phyloP scores from a whole-genome alignment of 2,329 filamentous ascomycete species.

The Ophiostoma piceae region DNA sequence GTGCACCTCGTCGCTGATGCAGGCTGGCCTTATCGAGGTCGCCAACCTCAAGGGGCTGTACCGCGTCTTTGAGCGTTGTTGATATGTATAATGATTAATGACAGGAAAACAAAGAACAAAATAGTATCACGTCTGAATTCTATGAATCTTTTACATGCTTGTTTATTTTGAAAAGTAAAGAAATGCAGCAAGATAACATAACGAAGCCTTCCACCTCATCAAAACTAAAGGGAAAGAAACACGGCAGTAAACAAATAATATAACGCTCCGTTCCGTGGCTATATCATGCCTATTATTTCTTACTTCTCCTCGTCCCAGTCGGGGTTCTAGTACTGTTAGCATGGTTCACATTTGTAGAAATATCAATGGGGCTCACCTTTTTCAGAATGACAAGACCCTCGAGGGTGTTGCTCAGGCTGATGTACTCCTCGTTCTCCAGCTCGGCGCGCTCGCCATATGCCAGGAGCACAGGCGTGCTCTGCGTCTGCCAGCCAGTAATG shows the following conservation, averaged over 20 bases:
- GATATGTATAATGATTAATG: not conserved
- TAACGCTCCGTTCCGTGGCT: constrained; percentile 5
- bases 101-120: too few species aligned
- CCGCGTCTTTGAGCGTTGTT: constrained; percentile 91
- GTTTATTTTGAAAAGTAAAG: constrained; percentile 8
- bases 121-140: too few species aligned
- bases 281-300: constrained; percentile 30
- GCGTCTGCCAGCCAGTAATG: constrained; percentile 98
- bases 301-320: constrained; percentile 49
- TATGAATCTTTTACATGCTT: not conserved
- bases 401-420: constrained; percentile 81
- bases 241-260: constrained; percentile 20
- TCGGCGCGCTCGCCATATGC: constrained; percentile 95
- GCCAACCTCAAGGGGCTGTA: constrained; percentile 91
- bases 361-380: constrained; percentile 59
- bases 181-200: constrained; percentile 10
- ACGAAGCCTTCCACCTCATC: not conserved
- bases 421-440: constrained; percentile 95
- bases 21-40: constrained; percentile 72
- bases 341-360: not conserved
- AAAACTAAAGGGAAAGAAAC: constrained; percentile 19
- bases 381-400: constrained; percentile 93
- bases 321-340: constrained; percentile 42
- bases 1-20: constrained; percentile 71
- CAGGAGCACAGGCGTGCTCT: constrained; percentile 94